Base-by-base conservation (phyloP, 805 yeast genomes). In the Starmerella lactis-condensi region DNA sequence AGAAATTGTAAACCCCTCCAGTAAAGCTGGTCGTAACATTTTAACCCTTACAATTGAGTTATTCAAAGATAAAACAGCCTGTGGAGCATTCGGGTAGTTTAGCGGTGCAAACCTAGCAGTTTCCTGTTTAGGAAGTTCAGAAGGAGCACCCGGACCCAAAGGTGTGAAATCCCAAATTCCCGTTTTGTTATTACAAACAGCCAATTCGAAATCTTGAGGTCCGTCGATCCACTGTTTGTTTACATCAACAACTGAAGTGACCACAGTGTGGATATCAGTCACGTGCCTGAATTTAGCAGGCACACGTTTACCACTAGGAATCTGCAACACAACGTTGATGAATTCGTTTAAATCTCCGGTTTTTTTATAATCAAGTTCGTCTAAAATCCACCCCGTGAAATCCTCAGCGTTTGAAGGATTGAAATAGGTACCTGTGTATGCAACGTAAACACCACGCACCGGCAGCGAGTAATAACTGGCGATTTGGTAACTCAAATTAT, bases 381-480 rank as follows among this genome's bases (percentile, higher is more conserved):
- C 91, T 16, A 83, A 53, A 2, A 83, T 54, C 89, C 92, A 82
- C 10, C 93, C 92, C 18, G 63, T 60, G 34, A 66, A 61, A 34
- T 75, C 81, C n/a, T 33, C 40, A 14, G 15, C 21, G 18, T 42
- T 42, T 18, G 51, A 51, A 6, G 52, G 45, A 27, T 52, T 38
- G 54, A 83, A 81, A 0, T 85, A 72, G 0, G 85, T 85, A 2
- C 77, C 62, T 0, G 89, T 78, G 43, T 74, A 68, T 42, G 75
- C 73, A 24, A 78, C 62, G 48, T 69, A 81, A 1, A 83, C 92
- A 24, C 95, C 95, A 41, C 59, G 65, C 2, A 76, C 89, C 0
- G 93, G 89, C 19, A 82, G 65, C 20, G 83, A 78, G 47, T 71
- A 79, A 29, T 72, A 65, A 46, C 93, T 66, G 2, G 94, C 94